Evolutionary conservation across 1,284 basidiomycete genomes (phyloP), one percentile per base, ranked within the genome.

Genomic region (Coniferiporia sulphurascens): DNA sequence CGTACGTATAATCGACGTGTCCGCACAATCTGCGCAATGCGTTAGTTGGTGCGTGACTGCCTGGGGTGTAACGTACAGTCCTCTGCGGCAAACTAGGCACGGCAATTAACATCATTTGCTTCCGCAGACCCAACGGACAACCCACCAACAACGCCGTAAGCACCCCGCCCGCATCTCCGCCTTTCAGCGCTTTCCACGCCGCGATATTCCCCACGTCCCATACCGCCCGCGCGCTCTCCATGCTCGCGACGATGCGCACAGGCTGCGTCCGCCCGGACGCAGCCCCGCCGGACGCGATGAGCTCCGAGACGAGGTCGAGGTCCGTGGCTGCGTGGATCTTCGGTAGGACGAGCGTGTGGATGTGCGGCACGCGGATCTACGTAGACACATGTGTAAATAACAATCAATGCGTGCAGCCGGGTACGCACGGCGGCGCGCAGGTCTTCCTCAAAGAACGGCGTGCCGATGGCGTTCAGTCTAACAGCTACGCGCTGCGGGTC

Each of bases 1-100:
- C 1, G 93, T 91, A n/a, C 95, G 86, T 36, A 88, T 78, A 61
- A 98, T 87, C 1, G 85, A 86, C 0, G 94, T 93, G 66, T 93
- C 87, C 0, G 95, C 94, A 69, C 95, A 91, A 67, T 86, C 88
- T 90, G 66, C 35, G 64, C n/a, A 51, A 15, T 27, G 17, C n/a
- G 49, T 45, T 35, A 15, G 15, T 38, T 32, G 21, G 52, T 59
- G 57, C 21, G 35, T 35, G 9, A 8, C 38, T 41, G 2, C 62
- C 62, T 32, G 55, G n/a, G 10, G 32, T 21, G 32, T 7, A 34
- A 65, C 80, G 68, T 69, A 93, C 91, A 95, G 68, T 96, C 93
- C 74, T 95, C 93, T 36, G 92, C 91, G 3, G 91, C 93, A 70
- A 95, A 95, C 91, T 94, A 66, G 1, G 17, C 4, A 35, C 7